Evolutionary conservation across 108 stramenopile species (phyloP).

Genomic region (Schizochytrium sp.): DNA sequence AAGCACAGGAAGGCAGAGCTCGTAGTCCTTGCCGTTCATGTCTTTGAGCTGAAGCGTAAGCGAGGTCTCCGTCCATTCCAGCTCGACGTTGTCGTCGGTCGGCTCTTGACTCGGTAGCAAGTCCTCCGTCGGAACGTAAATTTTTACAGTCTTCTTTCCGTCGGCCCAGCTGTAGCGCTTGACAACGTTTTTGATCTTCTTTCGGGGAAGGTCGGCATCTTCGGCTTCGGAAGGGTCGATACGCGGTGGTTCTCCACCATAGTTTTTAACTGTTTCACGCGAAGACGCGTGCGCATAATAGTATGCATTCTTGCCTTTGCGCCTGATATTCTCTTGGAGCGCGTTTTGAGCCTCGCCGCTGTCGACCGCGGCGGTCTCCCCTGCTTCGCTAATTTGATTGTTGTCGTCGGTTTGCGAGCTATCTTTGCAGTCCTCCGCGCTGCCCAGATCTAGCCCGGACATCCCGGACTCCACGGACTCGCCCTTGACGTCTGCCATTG

Average conservation of each 20-base stretch:
- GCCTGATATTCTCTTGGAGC: background rate
- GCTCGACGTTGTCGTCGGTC: background rate
- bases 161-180: background rate
- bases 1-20: background rate
- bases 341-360: background rate
- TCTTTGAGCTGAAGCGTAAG: background rate
- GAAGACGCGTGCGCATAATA: background rate
- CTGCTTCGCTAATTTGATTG: background rate
- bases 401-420: too few species aligned
- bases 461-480: background rate
- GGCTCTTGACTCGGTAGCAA: background rate
- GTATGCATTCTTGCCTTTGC: background rate
- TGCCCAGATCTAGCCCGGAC: background rate
- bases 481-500: background rate
- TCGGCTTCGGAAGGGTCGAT: background rate
- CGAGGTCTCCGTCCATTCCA: constrained; percentile 1
- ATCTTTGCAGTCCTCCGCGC: too few species aligned
- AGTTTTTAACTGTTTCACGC: background rate
- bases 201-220: background rate
- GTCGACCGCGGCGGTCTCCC: background rate
- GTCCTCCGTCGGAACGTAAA: background rate
- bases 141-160: background rate
- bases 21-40: constrained; percentile 5
- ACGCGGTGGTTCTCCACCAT: background rate
- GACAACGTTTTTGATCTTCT: background rate